Conservation (phyloP, 805 yeast species). For the Huiozyma naganishii region DNA sequence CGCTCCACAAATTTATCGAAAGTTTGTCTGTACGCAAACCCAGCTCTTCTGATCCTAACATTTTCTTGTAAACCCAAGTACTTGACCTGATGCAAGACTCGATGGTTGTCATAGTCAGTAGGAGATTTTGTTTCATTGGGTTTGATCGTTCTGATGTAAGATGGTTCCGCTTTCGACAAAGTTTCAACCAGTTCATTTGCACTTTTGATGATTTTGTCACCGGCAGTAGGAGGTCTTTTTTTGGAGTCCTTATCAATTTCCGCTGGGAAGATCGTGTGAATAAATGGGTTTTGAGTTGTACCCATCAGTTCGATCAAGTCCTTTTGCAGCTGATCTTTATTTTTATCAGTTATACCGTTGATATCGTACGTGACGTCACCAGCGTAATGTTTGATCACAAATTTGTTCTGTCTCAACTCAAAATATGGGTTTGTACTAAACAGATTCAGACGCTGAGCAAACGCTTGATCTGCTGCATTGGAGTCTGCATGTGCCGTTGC, state of each 20-base stretch:
- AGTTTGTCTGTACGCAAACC: constrained; percentile 94
- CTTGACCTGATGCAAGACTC: constrained; percentile 90
- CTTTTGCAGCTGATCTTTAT: constrained; percentile 85
- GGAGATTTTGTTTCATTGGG: constrained; percentile 93
- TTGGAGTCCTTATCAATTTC: constrained; percentile 55
- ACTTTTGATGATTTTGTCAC: constrained; percentile 84
- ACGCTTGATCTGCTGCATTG: constrained; percentile 90
- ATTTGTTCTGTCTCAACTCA: constrained; percentile 78
- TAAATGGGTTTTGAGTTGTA: constrained; percentile 58
- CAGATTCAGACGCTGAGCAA: constrained; percentile 82
- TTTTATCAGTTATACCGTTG: constrained; percentile 86
- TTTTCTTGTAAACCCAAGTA: constrained; percentile 94
- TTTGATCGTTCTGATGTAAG: constrained; percentile 93
- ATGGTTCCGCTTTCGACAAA: constrained; percentile 81
- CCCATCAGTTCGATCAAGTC: constrained; percentile 73
- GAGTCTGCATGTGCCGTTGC: constrained; percentile 99
- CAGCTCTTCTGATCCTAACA: constrained; percentile 95
- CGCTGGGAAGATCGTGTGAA: constrained; percentile 50
- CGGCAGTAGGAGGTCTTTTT: constrained; percentile 89
- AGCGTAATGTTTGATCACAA: constrained; percentile 90
- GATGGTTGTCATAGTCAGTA: constrained; percentile 74
- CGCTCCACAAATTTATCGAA: constrained; percentile 94
- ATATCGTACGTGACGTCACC: constrained; percentile 96
- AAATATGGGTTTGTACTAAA: constrained; percentile 77
- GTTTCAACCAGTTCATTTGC: constrained; percentile 89